A percentile compares a stretch with the other conserved stretches of the same genome.
Evolutionary conservation across 1,139 yeast species (phyloP).

Genomic region (Yamadazyma mexicana): DNA sequence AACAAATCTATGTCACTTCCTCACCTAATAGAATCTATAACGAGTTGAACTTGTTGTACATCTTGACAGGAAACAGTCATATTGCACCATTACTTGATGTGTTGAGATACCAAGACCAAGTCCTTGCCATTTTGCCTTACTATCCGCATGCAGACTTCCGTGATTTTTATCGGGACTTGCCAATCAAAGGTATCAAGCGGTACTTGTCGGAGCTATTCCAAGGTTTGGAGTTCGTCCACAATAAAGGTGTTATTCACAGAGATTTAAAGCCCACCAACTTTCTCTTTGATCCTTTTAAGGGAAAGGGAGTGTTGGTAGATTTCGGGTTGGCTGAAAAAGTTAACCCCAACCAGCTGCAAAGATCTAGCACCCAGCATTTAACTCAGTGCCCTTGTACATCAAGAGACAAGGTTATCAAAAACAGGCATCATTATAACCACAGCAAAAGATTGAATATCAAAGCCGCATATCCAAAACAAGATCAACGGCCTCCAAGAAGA

Average conservation of each 20-base stretch:
- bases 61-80: slow-evolving; percentile 64
- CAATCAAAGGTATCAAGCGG: slow-evolving; percentile 73
- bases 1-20: slow-evolving; percentile 91
- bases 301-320: slow-evolving; percentile 85
- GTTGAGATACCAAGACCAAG: slow-evolving; percentile 83
- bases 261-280: slow-evolving; percentile 92
- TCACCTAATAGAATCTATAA: slow-evolving; percentile 88
- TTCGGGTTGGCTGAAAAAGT: slow-evolving; percentile 82
- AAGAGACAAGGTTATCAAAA: slow-evolving; percentile 24
- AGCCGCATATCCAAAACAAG: slow-evolving; percentile 79
- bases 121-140: slow-evolving; percentile 87
- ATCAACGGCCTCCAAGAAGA: slow-evolving; percentile 81
- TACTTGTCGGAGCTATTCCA: slow-evolving; percentile 79
- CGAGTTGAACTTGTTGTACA: slow-evolving; percentile 76
- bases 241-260: slow-evolving; percentile 76
- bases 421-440: slow-evolving; percentile 17
- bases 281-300: slow-evolving; percentile 70
- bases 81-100: slow-evolving; percentile 93
- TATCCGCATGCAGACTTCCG: slow-evolving; percentile 91
- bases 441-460: slow-evolving; percentile 41
- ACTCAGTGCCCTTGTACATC: slow-evolving; percentile 32
- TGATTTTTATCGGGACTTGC: slow-evolving; percentile 77
- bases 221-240: slow-evolving; percentile 76
- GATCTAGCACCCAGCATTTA: slow-evolving; percentile 10
- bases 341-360: slow-evolving; percentile 10